A percentile compares a stretch with the other conserved stretches of the same genome.
These are phyloP conservation scores for Tolypocladium nubicola DNA, from an alignment of 2,329 filamentous ascomycete genomes.

Conservation along the genomic window DNA sequence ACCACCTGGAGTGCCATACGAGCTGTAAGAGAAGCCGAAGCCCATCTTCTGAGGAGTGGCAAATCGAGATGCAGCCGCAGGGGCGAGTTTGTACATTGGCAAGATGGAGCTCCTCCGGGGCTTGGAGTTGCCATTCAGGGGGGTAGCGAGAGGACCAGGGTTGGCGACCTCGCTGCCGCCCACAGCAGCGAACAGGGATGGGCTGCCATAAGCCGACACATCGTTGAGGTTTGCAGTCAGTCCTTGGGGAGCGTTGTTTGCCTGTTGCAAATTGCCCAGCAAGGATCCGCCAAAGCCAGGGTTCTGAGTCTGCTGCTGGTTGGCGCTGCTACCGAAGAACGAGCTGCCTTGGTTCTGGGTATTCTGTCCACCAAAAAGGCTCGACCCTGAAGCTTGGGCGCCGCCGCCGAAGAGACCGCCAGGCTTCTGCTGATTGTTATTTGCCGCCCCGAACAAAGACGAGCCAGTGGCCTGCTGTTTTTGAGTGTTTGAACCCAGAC, in stretches of 20 bases:
- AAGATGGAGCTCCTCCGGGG: slow-evolving; percentile 69
- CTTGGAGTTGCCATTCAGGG: slow-evolving; percentile 65
- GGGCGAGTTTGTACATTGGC: slow-evolving; percentile 80
- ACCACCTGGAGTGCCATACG: slow-evolving; percentile 70
- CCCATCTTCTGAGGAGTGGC: slow-evolving; percentile 77
- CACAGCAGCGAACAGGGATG: slow-evolving; percentile 73
- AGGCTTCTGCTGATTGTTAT: slow-evolving; percentile 25
- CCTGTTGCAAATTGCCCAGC: slow-evolving; percentile 43
- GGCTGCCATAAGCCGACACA: slow-evolving; percentile 80
- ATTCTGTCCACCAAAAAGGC: slow-evolving; percentile 43
- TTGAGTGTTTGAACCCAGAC: slow-evolving; percentile 24
- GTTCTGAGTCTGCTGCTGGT: slow-evolving; percentile 38
- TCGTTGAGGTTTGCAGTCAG: slow-evolving; percentile 74
- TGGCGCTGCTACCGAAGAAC: slow-evolving; percentile 35
- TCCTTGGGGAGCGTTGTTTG: slow-evolving; percentile 44
- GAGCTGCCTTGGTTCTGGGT: slow-evolving; percentile 32
- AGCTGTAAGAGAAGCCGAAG: slow-evolving; percentile 89
- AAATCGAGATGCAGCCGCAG: slow-evolving; percentile 67
- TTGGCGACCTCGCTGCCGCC: slow-evolving; percentile 52
- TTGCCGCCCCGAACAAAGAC: slow-evolving; percentile 38
- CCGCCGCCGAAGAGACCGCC: slow-evolving; percentile 42
- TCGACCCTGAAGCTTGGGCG: slow-evolving; percentile 31
- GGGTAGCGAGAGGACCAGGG: slow-evolving; percentile 85
- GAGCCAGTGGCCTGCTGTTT: slow-evolving; percentile 26
- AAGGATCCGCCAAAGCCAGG: slow-evolving; percentile 40